Percentiles rank a stretch among this genome's conserved stretches.
phyloP scores from a whole-genome alignment of 352 stramenopile genomes.

The Phytophthora ramorum region DNA sequence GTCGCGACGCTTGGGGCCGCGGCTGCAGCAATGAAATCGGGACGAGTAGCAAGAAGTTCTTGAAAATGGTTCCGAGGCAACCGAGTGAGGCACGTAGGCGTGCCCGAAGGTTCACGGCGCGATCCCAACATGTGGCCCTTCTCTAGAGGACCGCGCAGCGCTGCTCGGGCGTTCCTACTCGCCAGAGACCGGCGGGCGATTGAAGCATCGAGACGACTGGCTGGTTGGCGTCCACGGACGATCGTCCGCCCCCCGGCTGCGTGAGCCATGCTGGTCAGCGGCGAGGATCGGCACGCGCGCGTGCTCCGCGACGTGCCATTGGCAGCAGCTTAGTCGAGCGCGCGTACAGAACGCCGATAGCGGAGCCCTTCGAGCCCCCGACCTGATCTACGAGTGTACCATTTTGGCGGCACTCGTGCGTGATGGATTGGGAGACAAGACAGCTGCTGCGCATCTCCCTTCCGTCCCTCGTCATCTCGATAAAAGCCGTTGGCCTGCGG shows the following conservation, averaged over 20 bases:
- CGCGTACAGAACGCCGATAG: constrained; percentile 4
- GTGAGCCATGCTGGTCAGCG: background rate
- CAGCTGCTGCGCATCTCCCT: background rate
- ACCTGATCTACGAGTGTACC: constrained; percentile 17
- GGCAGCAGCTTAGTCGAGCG: background rate
- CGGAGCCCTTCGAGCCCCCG: constrained; percentile 11
- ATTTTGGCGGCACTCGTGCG: constrained; percentile 3
- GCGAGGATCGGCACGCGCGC: no score
- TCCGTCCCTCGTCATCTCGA: background rate
- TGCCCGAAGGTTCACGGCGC: constrained; percentile 12
- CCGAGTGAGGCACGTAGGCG: constrained; percentile 7
- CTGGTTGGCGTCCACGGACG: background rate
- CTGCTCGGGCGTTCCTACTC: background rate
- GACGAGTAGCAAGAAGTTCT: no score
- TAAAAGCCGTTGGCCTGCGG: background rate
- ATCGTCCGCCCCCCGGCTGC: constrained; percentile 5
- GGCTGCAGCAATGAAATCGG: background rate
- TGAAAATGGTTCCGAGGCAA: background rate
- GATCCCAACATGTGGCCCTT: no score
- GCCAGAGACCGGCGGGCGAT: background rate
- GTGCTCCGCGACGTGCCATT: background rate
- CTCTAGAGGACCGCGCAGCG: no score
- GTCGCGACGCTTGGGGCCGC: background rate
- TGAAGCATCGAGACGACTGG: background rate
- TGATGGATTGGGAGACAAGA: background rate